A percentile compares a stretch with the other conserved stretches of the same genome.
Conservation (phyloP, 495 filamentous ascomycete genomes). For the Gamarada debralockiae region DNA sequence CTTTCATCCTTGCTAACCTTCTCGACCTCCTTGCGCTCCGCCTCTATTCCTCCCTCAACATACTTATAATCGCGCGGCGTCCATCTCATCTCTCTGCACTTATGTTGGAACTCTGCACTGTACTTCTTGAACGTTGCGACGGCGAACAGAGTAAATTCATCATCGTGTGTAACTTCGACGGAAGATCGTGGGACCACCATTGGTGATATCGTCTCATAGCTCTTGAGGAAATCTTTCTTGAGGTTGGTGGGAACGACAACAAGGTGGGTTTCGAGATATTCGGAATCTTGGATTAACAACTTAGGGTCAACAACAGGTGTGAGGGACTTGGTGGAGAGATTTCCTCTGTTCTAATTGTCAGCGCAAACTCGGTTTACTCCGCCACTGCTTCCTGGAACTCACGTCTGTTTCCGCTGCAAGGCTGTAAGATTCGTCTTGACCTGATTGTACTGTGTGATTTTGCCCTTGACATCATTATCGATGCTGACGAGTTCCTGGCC, state of each 20-base stretch:
- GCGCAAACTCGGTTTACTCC: neutral
- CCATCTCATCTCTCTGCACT: slow-evolving; percentile 87
- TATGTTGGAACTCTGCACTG: slow-evolving; percentile 78
- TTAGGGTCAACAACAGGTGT: slow-evolving; percentile 78
- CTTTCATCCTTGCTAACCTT: slow-evolving; percentile 73
- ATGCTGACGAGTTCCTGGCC: slow-evolving; percentile 75
- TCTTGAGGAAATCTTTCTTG: slow-evolving; percentile 81
- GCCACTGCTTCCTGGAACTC: slow-evolving; percentile 19
- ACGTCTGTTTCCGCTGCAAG: slow-evolving; percentile 86
- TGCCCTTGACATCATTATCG: slow-evolving; percentile 91
- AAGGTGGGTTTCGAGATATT: slow-evolving; percentile 95
- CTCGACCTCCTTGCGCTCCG: slow-evolving; percentile 80
- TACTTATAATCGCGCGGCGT: slow-evolving; percentile 93
- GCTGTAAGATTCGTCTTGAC: slow-evolving; percentile 76
- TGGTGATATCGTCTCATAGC: slow-evolving; percentile 80
- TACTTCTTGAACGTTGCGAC: slow-evolving; percentile 93
- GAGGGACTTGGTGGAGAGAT: slow-evolving; percentile 90
- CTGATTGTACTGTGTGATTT: slow-evolving; percentile 88
- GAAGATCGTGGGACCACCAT: slow-evolving; percentile 88
- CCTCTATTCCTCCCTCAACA: slow-evolving; percentile 81
- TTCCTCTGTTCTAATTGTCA: slow-evolving; percentile 58
- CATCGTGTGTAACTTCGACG: slow-evolving; percentile 69
- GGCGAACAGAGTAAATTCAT: slow-evolving; percentile 82
- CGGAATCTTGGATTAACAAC: slow-evolving; percentile 78
- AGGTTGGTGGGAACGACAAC: slow-evolving; percentile 75